Conservation (phyloP, 1,139 yeast species). For the Yamadazyma songkhlaensis region DNA sequence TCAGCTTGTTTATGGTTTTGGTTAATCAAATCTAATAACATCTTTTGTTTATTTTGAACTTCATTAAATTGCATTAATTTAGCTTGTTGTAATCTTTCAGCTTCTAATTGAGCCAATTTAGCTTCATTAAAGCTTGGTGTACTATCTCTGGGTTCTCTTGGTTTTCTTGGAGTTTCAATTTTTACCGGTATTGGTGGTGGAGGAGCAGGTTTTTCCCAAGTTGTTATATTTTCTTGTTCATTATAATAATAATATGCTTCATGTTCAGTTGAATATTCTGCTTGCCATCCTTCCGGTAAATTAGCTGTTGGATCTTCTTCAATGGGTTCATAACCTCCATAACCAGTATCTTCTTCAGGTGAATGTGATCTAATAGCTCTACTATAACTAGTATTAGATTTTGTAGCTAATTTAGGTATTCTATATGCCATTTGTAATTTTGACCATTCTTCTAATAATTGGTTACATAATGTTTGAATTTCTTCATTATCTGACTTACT, state of each 20-base stretch:
- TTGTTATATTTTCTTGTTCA: slow-evolving; percentile 41
- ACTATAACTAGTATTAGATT: slow-evolving; percentile 11
- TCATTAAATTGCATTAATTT: slow-evolving; percentile 32
- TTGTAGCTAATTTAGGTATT: slow-evolving; percentile 52
- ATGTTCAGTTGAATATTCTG: slow-evolving; percentile 36
- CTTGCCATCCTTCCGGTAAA: slow-evolving; percentile 54
- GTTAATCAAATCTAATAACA: slow-evolving; percentile 35
- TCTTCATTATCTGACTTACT: slow-evolving; percentile 28
- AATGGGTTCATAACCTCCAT: slow-evolving; percentile 1
- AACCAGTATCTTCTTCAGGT: slow-evolving; percentile 10
- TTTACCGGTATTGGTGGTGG: slow-evolving; percentile 5
- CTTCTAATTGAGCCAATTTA: slow-evolving; percentile 32
- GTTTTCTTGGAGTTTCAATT: slow-evolving; percentile 9
- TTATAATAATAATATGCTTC: slow-evolving; percentile 54
- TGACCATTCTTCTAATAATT: slow-evolving; percentile 68
- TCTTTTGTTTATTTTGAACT: slow-evolving; percentile 30
- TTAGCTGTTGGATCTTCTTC: slow-evolving; percentile 11
- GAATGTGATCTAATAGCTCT: slow-evolving; percentile 22
- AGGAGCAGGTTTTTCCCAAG: slow-evolving; percentile 47
- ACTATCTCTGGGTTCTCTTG: slow-evolving; percentile 1
- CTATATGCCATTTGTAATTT: slow-evolving; percentile 77
- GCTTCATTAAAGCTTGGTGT: slow-evolving; percentile 11
- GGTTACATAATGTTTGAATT: slow-evolving; percentile 35
- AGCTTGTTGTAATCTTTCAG: slow-evolving; percentile 30
- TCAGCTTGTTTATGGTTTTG: slow-evolving; percentile 31